Evolutionary conservation across 192 early-diverging fungal genomes (phyloP).

Genomic region (Backusella mclennaniae): DNA sequence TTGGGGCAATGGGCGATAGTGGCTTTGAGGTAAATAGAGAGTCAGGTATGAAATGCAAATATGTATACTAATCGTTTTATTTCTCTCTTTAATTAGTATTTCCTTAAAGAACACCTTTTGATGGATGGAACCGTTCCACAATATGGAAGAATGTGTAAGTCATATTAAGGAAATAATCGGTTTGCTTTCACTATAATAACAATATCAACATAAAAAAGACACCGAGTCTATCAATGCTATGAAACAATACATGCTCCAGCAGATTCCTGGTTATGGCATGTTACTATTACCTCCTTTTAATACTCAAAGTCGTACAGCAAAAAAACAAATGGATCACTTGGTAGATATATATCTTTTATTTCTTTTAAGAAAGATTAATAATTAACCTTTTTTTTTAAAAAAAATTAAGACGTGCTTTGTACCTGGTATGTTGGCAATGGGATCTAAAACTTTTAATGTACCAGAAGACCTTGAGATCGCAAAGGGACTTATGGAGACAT

Average conservation of each 20-base stretch:
- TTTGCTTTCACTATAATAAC: neutral
- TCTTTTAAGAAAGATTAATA: neutral
- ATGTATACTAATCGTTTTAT: neutral
- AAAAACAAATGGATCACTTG: conserved; percentile 32
- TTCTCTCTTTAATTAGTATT: conserved; percentile 35
- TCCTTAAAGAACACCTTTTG: conserved; percentile 57
- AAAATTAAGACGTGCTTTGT: conserved; percentile 48
- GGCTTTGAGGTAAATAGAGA: conserved; percentile 52
- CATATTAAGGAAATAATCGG: neutral
- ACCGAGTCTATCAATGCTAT: conserved; percentile 32
- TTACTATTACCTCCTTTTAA: conserved; percentile 24
- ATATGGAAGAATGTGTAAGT: conserved; percentile 42
- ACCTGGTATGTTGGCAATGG: conserved; percentile 54
- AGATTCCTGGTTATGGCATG: conserved; percentile 17
- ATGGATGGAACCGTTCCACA: conserved; percentile 34
- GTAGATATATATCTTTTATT: conserved; percentile 7
- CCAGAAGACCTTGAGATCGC: conserved; percentile 48
- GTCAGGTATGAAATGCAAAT: neutral
- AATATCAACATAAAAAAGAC: conserved; percentile 19
- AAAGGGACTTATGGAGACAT: conserved; percentile 42
- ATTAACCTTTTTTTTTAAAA: neutral
- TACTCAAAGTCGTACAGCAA: neutral
- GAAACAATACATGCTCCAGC: conserved; percentile 28
- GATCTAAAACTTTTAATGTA: conserved; percentile 44
- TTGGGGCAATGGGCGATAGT: conserved; percentile 55